Evolutionary conservation across 345 rosid species (phyloP).

Genomic region (Rubroshorea leprosula): DNA sequence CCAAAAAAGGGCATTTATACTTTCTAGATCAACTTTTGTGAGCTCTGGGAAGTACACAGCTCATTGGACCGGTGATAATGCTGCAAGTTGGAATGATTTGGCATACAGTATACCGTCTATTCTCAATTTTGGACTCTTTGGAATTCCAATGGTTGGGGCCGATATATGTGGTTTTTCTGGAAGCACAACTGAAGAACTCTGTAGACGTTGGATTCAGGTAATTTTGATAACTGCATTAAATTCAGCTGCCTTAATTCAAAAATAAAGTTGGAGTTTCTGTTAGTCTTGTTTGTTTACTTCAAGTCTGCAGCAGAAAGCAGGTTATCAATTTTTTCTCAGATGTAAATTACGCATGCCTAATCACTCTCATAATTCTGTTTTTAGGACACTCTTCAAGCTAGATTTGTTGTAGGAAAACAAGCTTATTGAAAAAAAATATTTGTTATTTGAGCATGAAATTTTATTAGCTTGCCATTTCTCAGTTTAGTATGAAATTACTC

Average conservation of each 20-base stretch:
- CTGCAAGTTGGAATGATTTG: slow-evolving; percentile 62
- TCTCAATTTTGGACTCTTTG: slow-evolving; percentile 65
- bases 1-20: slow-evolving; percentile 61
- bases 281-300: too few relatives aligned
- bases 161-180: slow-evolving; percentile 63
- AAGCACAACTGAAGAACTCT: slow-evolving; percentile 62
- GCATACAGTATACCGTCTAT: slow-evolving; percentile 55
- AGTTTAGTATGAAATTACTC: too few relatives aligned
- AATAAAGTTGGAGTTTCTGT: neutral
- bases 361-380: too few relatives aligned
- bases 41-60: slow-evolving; percentile 75
- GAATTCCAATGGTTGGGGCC: slow-evolving; percentile 83
- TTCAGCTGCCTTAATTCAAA: neutral
- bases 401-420: too few relatives aligned
- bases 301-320: too few relatives aligned
- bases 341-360: too few relatives aligned
- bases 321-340: too few relatives aligned
- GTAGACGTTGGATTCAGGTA: slow-evolving; percentile 77
- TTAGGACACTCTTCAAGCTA: too few relatives aligned
- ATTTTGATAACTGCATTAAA: neutral
- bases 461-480: too few relatives aligned
- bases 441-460: too few relatives aligned
- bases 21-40: slow-evolving; percentile 64
- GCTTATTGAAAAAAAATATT: too few relatives aligned
- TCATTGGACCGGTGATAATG: slow-evolving; percentile 80